phyloP scores from a whole-genome alignment of 78 protist species.

The Dictyostelium firmibasis region DNA sequence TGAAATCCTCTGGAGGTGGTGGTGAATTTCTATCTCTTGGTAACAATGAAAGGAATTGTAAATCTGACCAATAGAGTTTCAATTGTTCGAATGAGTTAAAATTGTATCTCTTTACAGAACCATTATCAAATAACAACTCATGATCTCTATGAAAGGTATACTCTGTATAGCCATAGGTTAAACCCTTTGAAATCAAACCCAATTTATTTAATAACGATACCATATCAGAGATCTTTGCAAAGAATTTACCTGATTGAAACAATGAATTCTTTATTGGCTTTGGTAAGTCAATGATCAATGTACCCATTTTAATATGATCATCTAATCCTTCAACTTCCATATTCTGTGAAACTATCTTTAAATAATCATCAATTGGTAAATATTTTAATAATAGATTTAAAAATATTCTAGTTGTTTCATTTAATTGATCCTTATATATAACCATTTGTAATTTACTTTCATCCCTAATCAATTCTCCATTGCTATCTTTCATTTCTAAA shows the following conservation, averaged over 20 bases:
- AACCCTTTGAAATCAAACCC: not conserved
- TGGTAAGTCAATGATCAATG: not conserved
- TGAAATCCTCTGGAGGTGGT: not conserved
- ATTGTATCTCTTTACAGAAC: not conserved
- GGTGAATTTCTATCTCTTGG: not conserved
- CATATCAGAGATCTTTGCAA: not conserved
- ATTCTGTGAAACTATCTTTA: constrained; percentile 7
- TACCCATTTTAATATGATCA: not conserved
- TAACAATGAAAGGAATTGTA: not conserved
- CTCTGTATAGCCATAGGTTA: not conserved
- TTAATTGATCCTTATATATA: not conserved
- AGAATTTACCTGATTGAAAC: not conserved
- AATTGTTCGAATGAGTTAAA: not conserved
- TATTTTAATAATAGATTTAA: not conserved
- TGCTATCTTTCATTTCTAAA: not conserved
- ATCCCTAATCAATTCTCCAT: not conserved
- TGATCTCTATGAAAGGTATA: not conserved
- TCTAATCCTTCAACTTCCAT: not conserved
- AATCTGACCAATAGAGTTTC: not conserved
- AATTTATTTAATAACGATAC: not conserved
- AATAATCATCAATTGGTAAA: not conserved
- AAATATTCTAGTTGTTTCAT: not conserved
- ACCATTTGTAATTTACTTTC: not conserved
- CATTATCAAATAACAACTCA: not conserved
- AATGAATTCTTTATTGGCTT: not conserved